Conservation (phyloP, 1,284 basidiomycete species). For the Trichosporon ovoides region DNA sequence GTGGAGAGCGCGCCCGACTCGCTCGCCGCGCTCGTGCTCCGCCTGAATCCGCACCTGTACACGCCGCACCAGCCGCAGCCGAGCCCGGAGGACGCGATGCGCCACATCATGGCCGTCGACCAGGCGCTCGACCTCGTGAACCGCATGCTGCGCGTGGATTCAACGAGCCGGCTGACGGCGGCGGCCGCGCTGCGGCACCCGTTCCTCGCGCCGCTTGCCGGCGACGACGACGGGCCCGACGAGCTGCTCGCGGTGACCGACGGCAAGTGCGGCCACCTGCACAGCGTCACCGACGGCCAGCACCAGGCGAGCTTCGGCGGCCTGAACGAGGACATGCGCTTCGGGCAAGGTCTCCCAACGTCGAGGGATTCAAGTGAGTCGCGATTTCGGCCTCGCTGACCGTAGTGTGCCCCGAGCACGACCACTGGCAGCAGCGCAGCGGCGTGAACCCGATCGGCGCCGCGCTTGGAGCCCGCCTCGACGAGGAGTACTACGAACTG, state of each 20-base stretch:
- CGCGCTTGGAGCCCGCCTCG: slow-evolving; percentile 16
- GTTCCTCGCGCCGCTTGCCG: slow-evolving; percentile 54
- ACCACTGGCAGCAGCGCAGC: slow-evolving; percentile 41
- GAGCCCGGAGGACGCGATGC: slow-evolving; percentile 37
- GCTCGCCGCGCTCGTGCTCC: slow-evolving; percentile 68
- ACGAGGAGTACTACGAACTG: slow-evolving; percentile 19
- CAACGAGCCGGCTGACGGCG: slow-evolving; percentile 69
- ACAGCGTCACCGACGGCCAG: slow-evolving; percentile 27
- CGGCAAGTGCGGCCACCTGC: slow-evolving; percentile 41
- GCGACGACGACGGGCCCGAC: slow-evolving; percentile 25
- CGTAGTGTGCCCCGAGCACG: slow-evolving; percentile 42
- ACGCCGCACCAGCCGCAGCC: slow-evolving; percentile 51
- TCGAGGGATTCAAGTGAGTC: slow-evolving; percentile 25
- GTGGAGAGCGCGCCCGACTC: slow-evolving; percentile 61
- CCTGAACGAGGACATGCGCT: slow-evolving; percentile 34
- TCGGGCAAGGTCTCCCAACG: slow-evolving; percentile 38
- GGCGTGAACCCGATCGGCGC: slow-evolving; percentile 33
- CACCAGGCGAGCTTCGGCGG: slow-evolving; percentile 37
- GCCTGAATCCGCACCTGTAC: slow-evolving; percentile 68
- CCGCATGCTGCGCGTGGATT: slow-evolving; percentile 66
- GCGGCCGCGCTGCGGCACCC: slow-evolving; percentile 67
- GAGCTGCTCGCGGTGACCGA: slow-evolving; percentile 27
- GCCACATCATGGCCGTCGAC: slow-evolving; percentile 57
- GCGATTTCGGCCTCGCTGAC: neutral
- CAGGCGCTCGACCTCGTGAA: slow-evolving; percentile 68